These are phyloP conservation scores for Alternaria tenuissima DNA, from an alignment of 2,329 filamentous ascomycete genomes.

Conservation along the genomic window DNA sequence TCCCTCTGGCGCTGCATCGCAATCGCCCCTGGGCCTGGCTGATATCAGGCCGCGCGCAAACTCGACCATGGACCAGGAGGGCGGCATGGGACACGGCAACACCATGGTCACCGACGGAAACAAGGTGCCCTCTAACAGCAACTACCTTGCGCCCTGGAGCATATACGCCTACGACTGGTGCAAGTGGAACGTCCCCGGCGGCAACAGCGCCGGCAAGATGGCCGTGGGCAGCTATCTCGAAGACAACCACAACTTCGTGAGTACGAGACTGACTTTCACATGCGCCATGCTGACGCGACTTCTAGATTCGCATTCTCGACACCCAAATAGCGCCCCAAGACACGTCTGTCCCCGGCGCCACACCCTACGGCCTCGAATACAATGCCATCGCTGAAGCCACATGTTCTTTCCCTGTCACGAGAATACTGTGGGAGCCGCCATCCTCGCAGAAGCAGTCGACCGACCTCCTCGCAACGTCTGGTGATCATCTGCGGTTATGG, in stretches of 20 bases:
- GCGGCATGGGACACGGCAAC: slow-evolving; percentile 64
- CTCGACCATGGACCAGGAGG: slow-evolving; percentile 77
- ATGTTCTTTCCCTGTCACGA: slow-evolving; percentile 95
- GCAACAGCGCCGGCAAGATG: slow-evolving; percentile 83
- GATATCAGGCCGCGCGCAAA: slow-evolving; percentile 91
- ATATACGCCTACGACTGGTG: slow-evolving; percentile 99
- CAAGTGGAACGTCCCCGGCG: slow-evolving; percentile 85
- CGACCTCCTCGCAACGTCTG: slow-evolving; percentile 92
- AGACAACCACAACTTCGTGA: slow-evolving; percentile 96
- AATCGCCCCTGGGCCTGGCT: slow-evolving; percentile 87
- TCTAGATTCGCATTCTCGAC: slow-evolving; percentile 94
- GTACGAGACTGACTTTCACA: slow-evolving; percentile 35
- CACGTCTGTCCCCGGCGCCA: slow-evolving; percentile 72
- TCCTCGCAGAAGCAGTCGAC: slow-evolving; percentile 95
- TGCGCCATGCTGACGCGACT: slow-evolving; percentile 19
- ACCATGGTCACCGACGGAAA: slow-evolving; percentile 71
- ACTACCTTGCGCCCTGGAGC: slow-evolving; percentile 92
- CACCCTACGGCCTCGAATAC: slow-evolving; percentile 85
- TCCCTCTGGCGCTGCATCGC: slow-evolving; percentile 70
- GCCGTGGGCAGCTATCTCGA: slow-evolving; percentile 96
- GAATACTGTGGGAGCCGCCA: slow-evolving; percentile 94
- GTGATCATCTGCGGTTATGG: slow-evolving; percentile 93
- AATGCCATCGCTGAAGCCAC: slow-evolving; percentile 94
- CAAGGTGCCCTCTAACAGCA: slow-evolving; percentile 77
- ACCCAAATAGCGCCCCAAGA: slow-evolving; percentile 77